phyloP scores from a whole-genome alignment of 306 rosid genomes.

The Rosa persica region DNA sequence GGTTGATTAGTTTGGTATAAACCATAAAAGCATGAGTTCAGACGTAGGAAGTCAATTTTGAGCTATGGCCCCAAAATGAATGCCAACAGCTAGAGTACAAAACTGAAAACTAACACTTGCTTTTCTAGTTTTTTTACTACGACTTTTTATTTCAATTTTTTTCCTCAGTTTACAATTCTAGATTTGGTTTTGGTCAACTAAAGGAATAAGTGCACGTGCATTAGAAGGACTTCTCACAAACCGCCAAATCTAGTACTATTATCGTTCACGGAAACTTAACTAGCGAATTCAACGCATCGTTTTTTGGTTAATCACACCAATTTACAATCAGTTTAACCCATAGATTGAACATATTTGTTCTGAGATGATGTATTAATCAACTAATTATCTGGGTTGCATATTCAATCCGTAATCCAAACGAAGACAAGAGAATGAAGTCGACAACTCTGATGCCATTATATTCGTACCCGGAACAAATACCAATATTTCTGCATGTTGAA shows the following conservation, averaged over 20 bases:
- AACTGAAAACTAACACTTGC: too few species aligned
- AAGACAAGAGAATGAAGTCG: not conserved
- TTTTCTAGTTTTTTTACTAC: not conserved
- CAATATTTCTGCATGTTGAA: not conserved
- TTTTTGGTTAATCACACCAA: too few species aligned
- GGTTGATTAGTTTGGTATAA: not conserved
- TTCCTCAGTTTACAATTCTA: not conserved
- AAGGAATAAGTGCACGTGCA: not conserved
- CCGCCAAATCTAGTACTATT: too few species aligned
- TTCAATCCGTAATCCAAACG: not conserved
- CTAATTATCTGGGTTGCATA: not conserved
- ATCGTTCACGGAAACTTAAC: not conserved
- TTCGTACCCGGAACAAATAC: not conserved
- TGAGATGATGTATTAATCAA: not conserved
- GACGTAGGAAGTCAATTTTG: not conserved
- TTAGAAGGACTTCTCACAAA: too few species aligned
- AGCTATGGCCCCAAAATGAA: not conserved
- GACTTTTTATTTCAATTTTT: not conserved
- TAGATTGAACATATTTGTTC: not conserved
- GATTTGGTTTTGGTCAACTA: not conserved
- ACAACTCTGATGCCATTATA: not conserved
- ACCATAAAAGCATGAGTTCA: not conserved
- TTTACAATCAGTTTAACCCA: not conserved
- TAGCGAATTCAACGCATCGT: too few species aligned
- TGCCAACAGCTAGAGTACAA: not conserved